Conservation (phyloP, 768 basidiomycete species). For the Coprinopsis marcescibilis region DNA sequence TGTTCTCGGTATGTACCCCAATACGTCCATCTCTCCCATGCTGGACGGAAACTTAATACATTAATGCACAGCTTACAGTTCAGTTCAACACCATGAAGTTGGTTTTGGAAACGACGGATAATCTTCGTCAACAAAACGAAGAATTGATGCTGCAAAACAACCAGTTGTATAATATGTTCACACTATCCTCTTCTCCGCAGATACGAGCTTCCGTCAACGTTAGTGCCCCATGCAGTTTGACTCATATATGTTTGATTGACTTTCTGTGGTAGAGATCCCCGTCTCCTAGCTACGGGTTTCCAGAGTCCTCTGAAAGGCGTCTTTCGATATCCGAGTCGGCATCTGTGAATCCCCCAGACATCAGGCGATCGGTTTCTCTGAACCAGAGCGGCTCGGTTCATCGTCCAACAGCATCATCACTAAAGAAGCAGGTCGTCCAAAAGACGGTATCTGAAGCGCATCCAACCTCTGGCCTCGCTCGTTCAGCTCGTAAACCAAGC, state of each 20-base stretch:
- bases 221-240: too few relatives aligned
- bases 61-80: conserved; percentile 1
- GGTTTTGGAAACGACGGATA: conserved; percentile 7
- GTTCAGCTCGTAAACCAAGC: too few relatives aligned
- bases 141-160: conserved; percentile 7
- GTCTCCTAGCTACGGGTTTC: neutral
- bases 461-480: too few relatives aligned
- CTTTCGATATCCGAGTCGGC: neutral
- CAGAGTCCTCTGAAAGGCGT: neutral
- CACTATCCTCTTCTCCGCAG: neutral
- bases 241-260: too few relatives aligned
- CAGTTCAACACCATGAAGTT: conserved; percentile 10
- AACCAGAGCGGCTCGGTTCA: neutral
- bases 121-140: conserved; percentile 8
- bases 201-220: too few relatives aligned
- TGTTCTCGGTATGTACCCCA: conserved; percentile 4
- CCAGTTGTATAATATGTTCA: conserved; percentile 4
- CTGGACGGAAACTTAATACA: neutral
- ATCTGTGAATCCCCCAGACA: neutral
- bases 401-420: neutral
- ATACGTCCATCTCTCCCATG: neutral
- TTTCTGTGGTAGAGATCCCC: conserved; percentile 1
- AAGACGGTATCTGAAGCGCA: neutral
- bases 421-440: conserved; percentile 1
- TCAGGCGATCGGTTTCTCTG: neutral